Base-by-base conservation (phyloP, 2,329 filamentous ascomycete species). In the Rutstroemia sydowiana region DNA sequence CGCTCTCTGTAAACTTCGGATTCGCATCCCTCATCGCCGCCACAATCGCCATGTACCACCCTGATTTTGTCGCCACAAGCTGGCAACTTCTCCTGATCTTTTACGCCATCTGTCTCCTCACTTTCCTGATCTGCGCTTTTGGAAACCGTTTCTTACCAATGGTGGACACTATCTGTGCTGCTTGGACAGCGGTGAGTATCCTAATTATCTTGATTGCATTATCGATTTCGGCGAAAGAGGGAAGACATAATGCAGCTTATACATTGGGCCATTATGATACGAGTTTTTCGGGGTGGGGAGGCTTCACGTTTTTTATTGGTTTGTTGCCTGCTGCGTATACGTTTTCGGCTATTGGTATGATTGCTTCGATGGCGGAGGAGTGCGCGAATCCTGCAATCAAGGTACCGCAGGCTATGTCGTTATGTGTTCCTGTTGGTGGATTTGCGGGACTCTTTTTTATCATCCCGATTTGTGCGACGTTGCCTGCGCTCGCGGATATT, bases 1-100 rank as follows among this genome's bases (percentile, higher is more conserved):
- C 86, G 0, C 73, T 89, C n/a, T 79, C 85, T n/a, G 85, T 89
- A 65, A 87, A 88, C 71, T 90, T 89, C 61, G 87, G 85, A 63
- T 77, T 79, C 53, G 76, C 77, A 1, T 76, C 73, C 1, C 61
- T 82, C 43, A 68, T 81, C 31, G 73, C 73, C 2, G 76, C 73
- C 0, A 73, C 72, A 0, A 64, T 78, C 4, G 71, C 73, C 2
- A 73, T 82, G 58, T 82, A 75, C 58, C 73, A 78, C 48, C 75
- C 76, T 0, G 71, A 75, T 52, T 80, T 75, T 63, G 69, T 63
- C 0, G 69, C 76, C 42, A 74, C 73, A 40, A 65, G 72, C 26
- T 89, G 84, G 73, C 84, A 89, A 66, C 72, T 86, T 16, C 81
- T 86, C 53, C 71, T 89, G 20, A 81, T 88, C 57, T 88, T 89